These are phyloP conservation scores for Metschnikowia similis DNA, from an alignment of 805 yeast species.

Conservation along the genomic window DNA sequence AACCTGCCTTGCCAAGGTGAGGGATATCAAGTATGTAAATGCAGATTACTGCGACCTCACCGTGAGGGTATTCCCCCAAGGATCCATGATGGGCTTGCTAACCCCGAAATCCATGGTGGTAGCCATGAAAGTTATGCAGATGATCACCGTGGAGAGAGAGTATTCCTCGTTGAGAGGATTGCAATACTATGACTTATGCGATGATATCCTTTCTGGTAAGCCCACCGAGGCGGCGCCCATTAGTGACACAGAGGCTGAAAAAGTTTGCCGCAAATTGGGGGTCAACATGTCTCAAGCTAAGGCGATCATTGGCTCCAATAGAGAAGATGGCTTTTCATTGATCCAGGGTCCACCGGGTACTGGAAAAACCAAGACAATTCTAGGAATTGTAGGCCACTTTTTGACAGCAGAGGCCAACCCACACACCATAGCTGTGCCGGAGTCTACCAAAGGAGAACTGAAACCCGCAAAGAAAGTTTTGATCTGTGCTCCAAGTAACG, in stretches of 20 bases:
- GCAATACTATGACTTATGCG: slow-evolving; percentile 72
- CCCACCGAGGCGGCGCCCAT: slow-evolving; percentile 46
- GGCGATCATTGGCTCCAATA: slow-evolving; percentile 74
- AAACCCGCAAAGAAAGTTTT: slow-evolving; percentile 52
- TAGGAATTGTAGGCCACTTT: slow-evolving; percentile 83
- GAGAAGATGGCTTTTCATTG: slow-evolving; percentile 71
- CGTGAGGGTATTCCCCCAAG: slow-evolving; percentile 57
- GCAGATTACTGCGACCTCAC: slow-evolving; percentile 73
- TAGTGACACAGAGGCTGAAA: slow-evolving; percentile 34
- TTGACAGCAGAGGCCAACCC: slow-evolving; percentile 25
- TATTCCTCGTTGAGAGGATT: slow-evolving; percentile 78
- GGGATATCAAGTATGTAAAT: slow-evolving; percentile 62
- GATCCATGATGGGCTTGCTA: slow-evolving; percentile 49
- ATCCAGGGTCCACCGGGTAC: slow-evolving; percentile 99
- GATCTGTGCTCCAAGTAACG: slow-evolving; percentile 97
- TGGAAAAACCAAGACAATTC: slow-evolving; percentile 95
- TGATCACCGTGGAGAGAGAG: slow-evolving; percentile 93
- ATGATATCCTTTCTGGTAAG: slow-evolving; percentile 59
- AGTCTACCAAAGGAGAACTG: slow-evolving; percentile 26
- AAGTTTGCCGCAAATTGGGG: slow-evolving; percentile 45
- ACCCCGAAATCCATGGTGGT: slow-evolving; percentile 61
- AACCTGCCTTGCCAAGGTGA: slow-evolving; percentile 79
- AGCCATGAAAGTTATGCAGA: slow-evolving; percentile 73
- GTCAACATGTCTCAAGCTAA: slow-evolving; percentile 88
- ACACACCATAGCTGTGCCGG: slow-evolving; percentile 18